These are phyloP conservation scores for Penicillium verhagenii DNA, from an alignment of 495 filamentous ascomycete genomes.

Conservation along the genomic window DNA sequence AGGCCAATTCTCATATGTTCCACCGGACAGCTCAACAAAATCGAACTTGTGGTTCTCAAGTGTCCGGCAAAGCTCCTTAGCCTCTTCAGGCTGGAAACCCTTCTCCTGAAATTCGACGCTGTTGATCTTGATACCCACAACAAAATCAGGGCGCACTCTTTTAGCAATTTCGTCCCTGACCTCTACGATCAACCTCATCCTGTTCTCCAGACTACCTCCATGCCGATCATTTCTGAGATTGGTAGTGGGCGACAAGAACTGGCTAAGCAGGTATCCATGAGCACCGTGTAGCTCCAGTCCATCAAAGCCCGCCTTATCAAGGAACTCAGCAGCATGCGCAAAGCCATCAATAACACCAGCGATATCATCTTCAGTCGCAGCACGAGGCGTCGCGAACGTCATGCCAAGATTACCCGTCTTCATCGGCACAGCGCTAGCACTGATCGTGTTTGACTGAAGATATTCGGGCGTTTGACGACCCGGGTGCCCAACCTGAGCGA, in stretches of 20 bases:
- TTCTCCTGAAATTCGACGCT: slow-evolving; percentile 64
- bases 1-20: slow-evolving; percentile 55
- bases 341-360: slow-evolving; percentile 48
- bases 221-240: slow-evolving; percentile 58
- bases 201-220: slow-evolving; percentile 52
- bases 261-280: slow-evolving; percentile 63
- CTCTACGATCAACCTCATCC: slow-evolving; percentile 51
- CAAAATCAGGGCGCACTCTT: slow-evolving; percentile 48
- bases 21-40: slow-evolving; percentile 64
- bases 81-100: slow-evolving; percentile 57
- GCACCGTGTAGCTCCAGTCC: slow-evolving; percentile 58
- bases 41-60: slow-evolving; percentile 59
- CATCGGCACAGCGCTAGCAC: slow-evolving; percentile 60
- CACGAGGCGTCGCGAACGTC: slow-evolving; percentile 44
- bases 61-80: slow-evolving; percentile 49
- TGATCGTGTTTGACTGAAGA: slow-evolving; percentile 56
- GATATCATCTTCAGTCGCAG: slow-evolving; percentile 52
- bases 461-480: slow-evolving; percentile 53
- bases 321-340: slow-evolving; percentile 55
- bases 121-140: slow-evolving; percentile 66
- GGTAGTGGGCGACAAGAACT: slow-evolving; percentile 57
- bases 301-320: slow-evolving; percentile 59
- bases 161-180: slow-evolving; percentile 35
- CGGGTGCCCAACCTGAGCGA: slow-evolving; percentile 62
- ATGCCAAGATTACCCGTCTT: slow-evolving; percentile 43